Base-by-base conservation (phyloP, 495 filamentous ascomycete genomes). In the Aspergillus taichungensis region DNA sequence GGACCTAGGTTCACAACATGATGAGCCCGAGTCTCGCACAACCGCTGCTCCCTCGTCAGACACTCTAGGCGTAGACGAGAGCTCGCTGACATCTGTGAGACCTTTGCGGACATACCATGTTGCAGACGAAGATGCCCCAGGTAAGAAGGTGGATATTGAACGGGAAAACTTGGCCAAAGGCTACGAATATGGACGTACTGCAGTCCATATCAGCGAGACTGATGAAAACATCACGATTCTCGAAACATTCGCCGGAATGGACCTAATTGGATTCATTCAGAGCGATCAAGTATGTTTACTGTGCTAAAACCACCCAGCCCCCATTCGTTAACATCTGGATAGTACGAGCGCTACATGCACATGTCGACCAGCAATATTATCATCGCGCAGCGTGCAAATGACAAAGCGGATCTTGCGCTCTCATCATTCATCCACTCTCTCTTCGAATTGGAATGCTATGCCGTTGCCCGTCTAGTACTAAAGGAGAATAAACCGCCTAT, bases 151-250 rank as follows among this genome's bases (percentile, higher is more conserved):
- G 44, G 89, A 96, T 41, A 83, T 99, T 29, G 79, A 83, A 7
- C 79, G 78, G 29, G 89, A 94, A 9, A 82, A 92, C 30, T 72
- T 97, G 31, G 89, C 86, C 30, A 94, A 87, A 57, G 94, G 94
- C 0, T 99, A 92, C 56, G 84, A 87, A 55, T 99, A 97, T 62
- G 94, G 94, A 42, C 76, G 87, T 33, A 95, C 91, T 1, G 87
- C 87, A 1, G 90, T 97, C 1, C 83, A 84, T 50, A 94, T 99
- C 53, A 84, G 76, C 52, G 82, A 85, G 49, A 82, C 83, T 1
- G 94, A 99, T 48, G 72, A 83, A 50, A 83, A 86, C 38, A 74
- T 95, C 40, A 89, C 85, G 3, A 86, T 80, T 41, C 69, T 95
- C 29, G 83, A 94, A 51, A 94, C 89, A 0, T 72, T 66, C 30